Conservation (phyloP, 192 early-diverging fungal genomes). For the Geosiphon pyriformis region DNA sequence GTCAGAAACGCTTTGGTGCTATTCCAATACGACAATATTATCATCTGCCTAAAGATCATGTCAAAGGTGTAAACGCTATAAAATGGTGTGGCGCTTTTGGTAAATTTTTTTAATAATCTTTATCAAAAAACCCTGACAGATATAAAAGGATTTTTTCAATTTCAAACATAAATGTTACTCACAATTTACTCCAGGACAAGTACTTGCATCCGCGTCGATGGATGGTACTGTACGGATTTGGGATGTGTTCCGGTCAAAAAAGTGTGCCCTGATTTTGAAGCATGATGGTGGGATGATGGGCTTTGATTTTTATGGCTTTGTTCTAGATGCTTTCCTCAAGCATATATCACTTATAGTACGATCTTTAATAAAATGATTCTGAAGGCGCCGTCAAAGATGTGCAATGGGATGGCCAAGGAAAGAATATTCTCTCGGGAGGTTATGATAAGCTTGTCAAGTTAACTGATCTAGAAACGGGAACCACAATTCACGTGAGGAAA, state of each 20-base stretch:
- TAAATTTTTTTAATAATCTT: background rate
- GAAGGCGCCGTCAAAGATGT: constrained; percentile 21
- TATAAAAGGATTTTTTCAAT: background rate
- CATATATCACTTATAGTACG: too few species aligned
- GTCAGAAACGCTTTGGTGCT: background rate
- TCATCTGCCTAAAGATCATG: constrained; percentile 5
- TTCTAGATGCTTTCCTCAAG: too few species aligned
- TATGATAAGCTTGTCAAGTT: constrained; percentile 19
- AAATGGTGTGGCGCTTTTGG: constrained; percentile 25
- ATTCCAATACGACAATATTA: constrained; percentile 10
- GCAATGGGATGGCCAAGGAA: constrained; percentile 1
- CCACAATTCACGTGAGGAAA: constrained; percentile 8
- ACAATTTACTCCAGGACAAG: too few species aligned
- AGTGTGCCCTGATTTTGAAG: constrained; percentile 5
- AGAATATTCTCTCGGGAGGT: constrained; percentile 18
- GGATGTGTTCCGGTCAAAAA: constrained; percentile 22
- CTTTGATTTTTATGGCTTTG: too few species aligned
- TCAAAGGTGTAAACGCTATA: constrained; percentile 11
- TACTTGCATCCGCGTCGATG: constrained; percentile 24
- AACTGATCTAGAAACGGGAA: constrained; percentile 14
- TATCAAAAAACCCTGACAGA: background rate
- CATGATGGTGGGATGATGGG: constrained; percentile 24
- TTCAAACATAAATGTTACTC: too few species aligned
- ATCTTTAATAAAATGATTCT: too few species aligned
- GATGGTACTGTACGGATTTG: constrained; percentile 20